Evolutionary conservation across 768 basidiomycete genomes (phyloP), one percentile per base, ranked within the genome.

Genomic region (Psilocybe sp.): DNA sequence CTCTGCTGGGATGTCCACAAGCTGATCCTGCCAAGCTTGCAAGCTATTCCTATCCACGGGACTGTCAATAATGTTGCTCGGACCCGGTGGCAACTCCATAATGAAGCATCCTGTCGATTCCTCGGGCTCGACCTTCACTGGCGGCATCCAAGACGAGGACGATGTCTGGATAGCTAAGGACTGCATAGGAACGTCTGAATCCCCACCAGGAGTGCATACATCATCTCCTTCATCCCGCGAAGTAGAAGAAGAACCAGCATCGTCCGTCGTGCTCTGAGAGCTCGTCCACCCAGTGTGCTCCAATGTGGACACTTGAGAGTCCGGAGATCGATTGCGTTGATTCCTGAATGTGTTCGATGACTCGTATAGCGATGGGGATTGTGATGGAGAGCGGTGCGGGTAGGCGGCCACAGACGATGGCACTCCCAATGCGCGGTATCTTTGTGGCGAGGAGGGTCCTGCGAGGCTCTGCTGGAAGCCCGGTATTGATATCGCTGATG

Each of bases 101-200:
- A 78, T 73, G 52, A 79, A 77, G 47, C 67, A 68, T 8, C 67
- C 66, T 47, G 65, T 67, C 31, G 60, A 55, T 46, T 74, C 72
- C 23, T 73, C 68, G 15, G 69, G 68, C 52, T 77, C 75, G 44
- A 69, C 57, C 45, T 73, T 73, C 53, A 73, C 70, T 9, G 65
- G 49, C 13, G 64, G 55, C 18, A 33, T 63, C 40, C 31, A 33
- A 44, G 49, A 42, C 34, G 47, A 18, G 43, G 53, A n/a, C 31
- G 60, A 40, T 19, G 55, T 31, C 8, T 18, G 16, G 4, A 57
- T 54, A 34, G 23, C 23, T 28, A 28, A 28, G 23, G 23, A 28
- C 23, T 28, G 23, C 23, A 28, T 28, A 28, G 23, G 23, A 28
- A 28, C 23, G 23, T 28, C 23, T 28, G 23, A 28, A 28, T 28